Evolutionary conservation across 441 rosid genomes (phyloP).

Genomic region (Syzygium malaccense): DNA sequence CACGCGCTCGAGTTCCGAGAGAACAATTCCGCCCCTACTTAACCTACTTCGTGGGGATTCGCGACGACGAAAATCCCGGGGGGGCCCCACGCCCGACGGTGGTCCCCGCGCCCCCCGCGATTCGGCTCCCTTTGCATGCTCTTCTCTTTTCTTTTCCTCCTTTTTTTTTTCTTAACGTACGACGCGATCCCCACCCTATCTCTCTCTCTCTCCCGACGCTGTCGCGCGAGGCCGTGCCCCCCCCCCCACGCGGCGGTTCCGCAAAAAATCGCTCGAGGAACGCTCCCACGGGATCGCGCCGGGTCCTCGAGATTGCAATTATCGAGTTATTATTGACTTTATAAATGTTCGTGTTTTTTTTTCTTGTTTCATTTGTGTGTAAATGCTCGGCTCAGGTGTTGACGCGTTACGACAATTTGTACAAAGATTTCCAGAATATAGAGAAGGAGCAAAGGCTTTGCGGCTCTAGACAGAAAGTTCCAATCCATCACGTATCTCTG

Average conservation of each 20-base stretch:
- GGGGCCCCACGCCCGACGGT: background rate
- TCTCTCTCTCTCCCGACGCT: background rate
- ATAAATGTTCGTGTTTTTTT: background rate
- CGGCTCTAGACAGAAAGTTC: background rate
- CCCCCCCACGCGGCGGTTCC: background rate
- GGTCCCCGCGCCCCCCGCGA: background rate
- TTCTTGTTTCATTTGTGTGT: background rate
- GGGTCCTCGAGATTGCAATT: background rate
- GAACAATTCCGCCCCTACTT: slow-evolving; percentile 9
- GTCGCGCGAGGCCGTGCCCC: background rate
- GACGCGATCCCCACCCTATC: background rate
- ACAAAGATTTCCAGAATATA: background rate
- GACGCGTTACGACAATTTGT: background rate
- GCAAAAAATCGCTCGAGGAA: background rate
- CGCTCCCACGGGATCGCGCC: background rate
- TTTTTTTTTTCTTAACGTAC: background rate
- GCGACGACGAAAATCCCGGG: background rate
- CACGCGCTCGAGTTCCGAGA: slow-evolving; percentile 24
- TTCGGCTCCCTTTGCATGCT: background rate
- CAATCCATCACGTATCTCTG: background rate
- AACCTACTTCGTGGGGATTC: slow-evolving; percentile 20
- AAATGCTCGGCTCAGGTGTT: background rate
- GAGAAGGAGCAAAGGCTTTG: background rate
- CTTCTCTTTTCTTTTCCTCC: background rate
- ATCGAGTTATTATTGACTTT: background rate